Conservation (phyloP, 345 rosid genomes). For the Moricandia arvensis region DNA sequence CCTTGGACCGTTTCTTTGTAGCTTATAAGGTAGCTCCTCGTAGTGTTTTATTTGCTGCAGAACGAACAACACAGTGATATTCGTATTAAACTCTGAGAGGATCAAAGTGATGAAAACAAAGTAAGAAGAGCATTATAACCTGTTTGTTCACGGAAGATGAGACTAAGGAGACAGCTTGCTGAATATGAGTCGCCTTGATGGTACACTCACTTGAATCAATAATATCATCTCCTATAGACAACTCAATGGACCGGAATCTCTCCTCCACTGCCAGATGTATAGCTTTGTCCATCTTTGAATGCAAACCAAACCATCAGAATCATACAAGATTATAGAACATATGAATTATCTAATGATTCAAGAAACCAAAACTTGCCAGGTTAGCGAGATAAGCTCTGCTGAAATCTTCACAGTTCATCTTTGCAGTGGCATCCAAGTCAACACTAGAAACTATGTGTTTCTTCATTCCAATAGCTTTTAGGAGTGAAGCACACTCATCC, state of each 20-base stretch:
- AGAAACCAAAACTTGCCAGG: conserved; percentile 47
- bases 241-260: conserved; percentile 24
- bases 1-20: conserved; percentile 41
- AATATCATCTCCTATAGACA: conserved; percentile 17
- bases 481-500: conserved; percentile 73
- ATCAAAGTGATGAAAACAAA: neutral
- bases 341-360: neutral
- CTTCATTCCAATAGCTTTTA: conserved; percentile 67
- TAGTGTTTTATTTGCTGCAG: conserved; percentile 54
- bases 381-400: conserved; percentile 90
- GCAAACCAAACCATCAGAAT: conserved; percentile 14
- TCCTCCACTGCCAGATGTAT: conserved; percentile 66
- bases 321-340: conserved; percentile 10
- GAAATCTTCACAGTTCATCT: conserved; percentile 61
- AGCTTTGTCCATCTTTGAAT: conserved; percentile 64
- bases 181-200: conserved; percentile 58
- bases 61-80: conserved; percentile 3
- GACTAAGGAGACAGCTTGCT: conserved; percentile 53
- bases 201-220: conserved; percentile 30
- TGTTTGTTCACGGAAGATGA: conserved; percentile 59
- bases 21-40: conserved; percentile 39
- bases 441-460: conserved; percentile 70
- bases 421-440: conserved; percentile 64
- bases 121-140: conserved; percentile 37
- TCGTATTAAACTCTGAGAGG: neutral